Evolutionary conservation across 176 grass and related monocot species (phyloP).

Genomic region (Dactylis glomerata): DNA sequence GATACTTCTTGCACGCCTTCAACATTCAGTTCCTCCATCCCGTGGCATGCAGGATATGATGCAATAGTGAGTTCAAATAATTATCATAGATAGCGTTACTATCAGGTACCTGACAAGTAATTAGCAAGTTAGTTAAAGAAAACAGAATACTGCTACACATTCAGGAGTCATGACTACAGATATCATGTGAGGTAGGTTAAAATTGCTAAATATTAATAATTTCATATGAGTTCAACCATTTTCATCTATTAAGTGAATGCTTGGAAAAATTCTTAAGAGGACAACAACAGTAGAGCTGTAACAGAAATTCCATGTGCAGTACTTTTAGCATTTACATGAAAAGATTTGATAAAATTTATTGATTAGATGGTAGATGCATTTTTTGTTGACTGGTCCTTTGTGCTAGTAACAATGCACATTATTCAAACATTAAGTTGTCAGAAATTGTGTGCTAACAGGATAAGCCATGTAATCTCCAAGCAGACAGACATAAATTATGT

Average conservation of each 20-base stretch:
- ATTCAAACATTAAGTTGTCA: neutral
- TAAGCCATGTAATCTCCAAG: neutral
- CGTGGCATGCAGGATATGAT: neutral
- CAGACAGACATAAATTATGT: neutral
- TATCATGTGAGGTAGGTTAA: neutral
- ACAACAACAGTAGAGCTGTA: neutral
- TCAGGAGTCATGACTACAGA: neutral
- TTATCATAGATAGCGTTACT: neutral
- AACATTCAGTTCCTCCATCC: constrained; percentile 42
- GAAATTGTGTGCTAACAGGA: neutral
- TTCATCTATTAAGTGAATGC: neutral
- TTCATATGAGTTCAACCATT: neutral
- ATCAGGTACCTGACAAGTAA: constrained; percentile 14
- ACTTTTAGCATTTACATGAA: neutral
- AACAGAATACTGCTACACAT: neutral
- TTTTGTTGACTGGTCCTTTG: neutral
- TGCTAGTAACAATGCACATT: neutral
- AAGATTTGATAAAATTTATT: neutral
- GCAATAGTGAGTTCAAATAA: neutral
- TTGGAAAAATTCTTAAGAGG: neutral
- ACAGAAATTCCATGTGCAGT: neutral
- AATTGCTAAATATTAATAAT: neutral
- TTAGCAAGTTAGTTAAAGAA: neutral
- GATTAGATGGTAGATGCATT: neutral
- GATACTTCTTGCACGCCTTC: neutral